These are phyloP conservation scores for Aspergillus spinulosporus DNA, from an alignment of 2,329 filamentous ascomycete genomes.

Conservation along the genomic window DNA sequence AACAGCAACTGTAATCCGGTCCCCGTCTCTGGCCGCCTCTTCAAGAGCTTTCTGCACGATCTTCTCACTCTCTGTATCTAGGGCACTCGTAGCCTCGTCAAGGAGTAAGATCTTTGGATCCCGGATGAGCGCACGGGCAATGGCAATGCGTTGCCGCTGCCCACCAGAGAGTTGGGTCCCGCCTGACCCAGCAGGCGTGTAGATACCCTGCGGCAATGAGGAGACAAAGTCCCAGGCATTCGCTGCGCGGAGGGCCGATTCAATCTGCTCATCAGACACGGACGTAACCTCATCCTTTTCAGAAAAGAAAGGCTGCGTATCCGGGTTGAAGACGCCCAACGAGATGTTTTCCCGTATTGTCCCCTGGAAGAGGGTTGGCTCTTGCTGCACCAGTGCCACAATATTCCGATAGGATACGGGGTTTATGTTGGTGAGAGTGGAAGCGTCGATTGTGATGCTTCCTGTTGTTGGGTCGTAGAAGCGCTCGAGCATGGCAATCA, in stretches of 20 bases:
- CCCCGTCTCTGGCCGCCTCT: slow-evolving; percentile 67
- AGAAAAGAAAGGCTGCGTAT: slow-evolving; percentile 28
- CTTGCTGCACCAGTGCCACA: slow-evolving; percentile 87
- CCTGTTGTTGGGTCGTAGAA: slow-evolving; percentile 90
- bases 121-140: slow-evolving; percentile 86
- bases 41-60: slow-evolving; percentile 71
- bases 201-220: slow-evolving; percentile 80
- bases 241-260: slow-evolving; percentile 79
- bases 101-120: slow-evolving; percentile 83
- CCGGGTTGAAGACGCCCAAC: slow-evolving; percentile 67
- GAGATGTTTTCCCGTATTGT: slow-evolving; percentile 88
- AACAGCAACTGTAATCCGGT: slow-evolving; percentile 87
- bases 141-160: slow-evolving; percentile 92
- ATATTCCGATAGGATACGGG: slow-evolving; percentile 81
- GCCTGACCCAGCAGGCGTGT: slow-evolving; percentile 82
- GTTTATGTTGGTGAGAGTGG: slow-evolving; percentile 77
- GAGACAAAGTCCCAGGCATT: slow-evolving; percentile 93
- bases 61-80: slow-evolving; percentile 53
- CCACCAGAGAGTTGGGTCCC: slow-evolving; percentile 83
- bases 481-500: slow-evolving; percentile 85
- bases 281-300: background rate
- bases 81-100: slow-evolving; percentile 68
- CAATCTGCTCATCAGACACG: slow-evolving; percentile 69
- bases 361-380: slow-evolving; percentile 92
- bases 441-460: slow-evolving; percentile 76